Conservation (phyloP, 2,329 filamentous ascomycete species). For the Arachnopeziza araneosa region DNA sequence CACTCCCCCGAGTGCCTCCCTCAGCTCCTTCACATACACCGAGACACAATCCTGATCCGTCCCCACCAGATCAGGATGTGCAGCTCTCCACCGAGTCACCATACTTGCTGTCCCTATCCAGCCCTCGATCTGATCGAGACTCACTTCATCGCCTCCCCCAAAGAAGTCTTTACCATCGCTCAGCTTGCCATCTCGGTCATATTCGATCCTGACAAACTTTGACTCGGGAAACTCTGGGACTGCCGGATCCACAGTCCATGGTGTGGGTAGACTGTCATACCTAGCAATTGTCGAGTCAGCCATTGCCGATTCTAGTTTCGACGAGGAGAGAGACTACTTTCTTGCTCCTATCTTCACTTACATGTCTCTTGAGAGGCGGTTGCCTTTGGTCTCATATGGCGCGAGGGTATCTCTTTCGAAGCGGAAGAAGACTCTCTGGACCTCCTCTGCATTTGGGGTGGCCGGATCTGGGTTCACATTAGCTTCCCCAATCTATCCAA, state of each 20-base stretch:
- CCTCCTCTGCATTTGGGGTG: constrained; percentile 32
- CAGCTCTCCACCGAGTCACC: constrained; percentile 36
- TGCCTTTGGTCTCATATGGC: constrained; percentile 35
- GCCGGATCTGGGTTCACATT: constrained; percentile 26
- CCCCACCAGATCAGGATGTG: constrained; percentile 32
- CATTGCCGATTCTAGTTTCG: background rate
- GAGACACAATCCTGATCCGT: constrained; percentile 34
- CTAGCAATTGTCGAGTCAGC: constrained; percentile 7
- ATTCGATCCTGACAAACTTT: constrained; percentile 33
- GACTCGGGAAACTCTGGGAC: constrained; percentile 30
- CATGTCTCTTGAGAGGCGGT: constrained; percentile 30
- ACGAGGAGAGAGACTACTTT: background rate
- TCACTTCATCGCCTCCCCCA: constrained; percentile 10
- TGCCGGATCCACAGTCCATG: constrained; percentile 35
- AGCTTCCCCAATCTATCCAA: background rate
- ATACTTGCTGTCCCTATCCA: constrained; percentile 32
- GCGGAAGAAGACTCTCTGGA: constrained; percentile 34
- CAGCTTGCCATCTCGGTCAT: constrained; percentile 30
- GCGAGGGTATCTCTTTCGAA: constrained; percentile 33
- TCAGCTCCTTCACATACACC: constrained; percentile 13
- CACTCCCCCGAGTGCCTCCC: constrained; percentile 11
- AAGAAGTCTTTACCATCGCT: constrained; percentile 28
- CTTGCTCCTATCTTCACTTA: background rate
- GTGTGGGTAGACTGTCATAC: constrained; percentile 38
- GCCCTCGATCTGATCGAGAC: constrained; percentile 21